Evolutionary conservation across 2,329 filamentous ascomycete species (phyloP).

Genomic region (Xylariaceae sp.): DNA sequence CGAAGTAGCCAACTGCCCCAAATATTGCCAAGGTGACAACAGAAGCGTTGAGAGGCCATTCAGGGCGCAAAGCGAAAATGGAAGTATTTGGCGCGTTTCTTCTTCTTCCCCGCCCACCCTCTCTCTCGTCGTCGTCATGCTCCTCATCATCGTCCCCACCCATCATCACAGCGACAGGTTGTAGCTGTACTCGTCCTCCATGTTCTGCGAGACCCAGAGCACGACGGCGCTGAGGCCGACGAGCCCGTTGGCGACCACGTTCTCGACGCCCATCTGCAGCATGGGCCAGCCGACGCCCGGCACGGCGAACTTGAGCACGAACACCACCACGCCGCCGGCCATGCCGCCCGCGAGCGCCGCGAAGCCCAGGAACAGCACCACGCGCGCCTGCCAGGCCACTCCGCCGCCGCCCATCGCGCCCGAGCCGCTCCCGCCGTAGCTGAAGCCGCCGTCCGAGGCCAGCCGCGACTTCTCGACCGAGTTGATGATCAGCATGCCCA

Average conservation of each 20-base stretch:
- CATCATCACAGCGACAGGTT: slow-evolving; percentile 50
- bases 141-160: neutral
- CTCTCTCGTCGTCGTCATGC: no score
- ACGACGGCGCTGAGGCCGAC: slow-evolving; percentile 57
- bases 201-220: slow-evolving; percentile 63
- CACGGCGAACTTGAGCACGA: slow-evolving; percentile 59
- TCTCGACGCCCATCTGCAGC: slow-evolving; percentile 57
- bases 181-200: slow-evolving; percentile 66
- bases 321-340: slow-evolving; percentile 61
- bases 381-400: slow-evolving; percentile 63
- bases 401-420: no score
- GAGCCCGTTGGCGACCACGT: slow-evolving; percentile 56
- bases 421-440: slow-evolving; percentile 52
- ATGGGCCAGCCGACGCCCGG: slow-evolving; percentile 50
- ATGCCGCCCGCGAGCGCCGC: slow-evolving; percentile 58
- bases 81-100: no score
- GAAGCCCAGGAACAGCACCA: slow-evolving; percentile 61
- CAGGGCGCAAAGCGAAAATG: no score
- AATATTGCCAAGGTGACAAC: no score
- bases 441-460: slow-evolving; percentile 53
- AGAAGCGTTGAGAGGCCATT: no score
- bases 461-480: slow-evolving; percentile 60
- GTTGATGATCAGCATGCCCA: slow-evolving; percentile 67
- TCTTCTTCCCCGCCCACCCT: no score
- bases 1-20: no score